Conservation (phyloP, 2,329 filamentous ascomycete species). For the Aspergillus persii region DNA sequence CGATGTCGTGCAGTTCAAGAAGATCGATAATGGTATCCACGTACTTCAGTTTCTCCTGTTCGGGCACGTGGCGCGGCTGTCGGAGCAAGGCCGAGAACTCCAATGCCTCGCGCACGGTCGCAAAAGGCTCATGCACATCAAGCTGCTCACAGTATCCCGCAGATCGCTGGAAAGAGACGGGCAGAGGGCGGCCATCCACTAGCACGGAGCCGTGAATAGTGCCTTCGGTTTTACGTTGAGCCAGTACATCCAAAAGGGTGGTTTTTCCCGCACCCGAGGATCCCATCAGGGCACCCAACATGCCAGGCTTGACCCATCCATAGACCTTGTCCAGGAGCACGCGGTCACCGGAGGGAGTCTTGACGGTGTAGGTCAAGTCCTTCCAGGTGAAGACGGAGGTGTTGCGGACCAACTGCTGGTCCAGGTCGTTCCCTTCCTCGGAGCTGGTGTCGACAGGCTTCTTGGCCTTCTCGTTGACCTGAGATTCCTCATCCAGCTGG, state of each 20-base stretch:
- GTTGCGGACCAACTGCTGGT: conserved; percentile 56
- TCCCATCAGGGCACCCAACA: conserved; percentile 75
- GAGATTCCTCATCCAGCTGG: conserved; percentile 52
- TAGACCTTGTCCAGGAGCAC: conserved; percentile 65
- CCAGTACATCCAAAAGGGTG: conserved; percentile 71
- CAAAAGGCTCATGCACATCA: conserved; percentile 65
- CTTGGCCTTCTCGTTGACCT: conserved; percentile 25
- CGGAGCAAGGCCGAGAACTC: conserved; percentile 65
- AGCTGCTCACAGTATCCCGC: conserved; percentile 69
- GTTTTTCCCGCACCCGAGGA: conserved; percentile 74
- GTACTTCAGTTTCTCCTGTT: conserved; percentile 61
- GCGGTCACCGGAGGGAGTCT: conserved; percentile 54
- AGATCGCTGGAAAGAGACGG: conserved; percentile 61
- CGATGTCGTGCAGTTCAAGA: conserved; percentile 60
- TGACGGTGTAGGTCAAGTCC: conserved; percentile 67
- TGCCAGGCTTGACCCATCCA: conserved; percentile 74
- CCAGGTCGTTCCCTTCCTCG: conserved; percentile 23
- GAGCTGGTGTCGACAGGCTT: conserved; percentile 17
- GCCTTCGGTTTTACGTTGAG: conserved; percentile 66
- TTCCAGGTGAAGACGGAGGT: conserved; percentile 73
- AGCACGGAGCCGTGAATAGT: conserved; percentile 63
- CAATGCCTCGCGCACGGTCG: conserved; percentile 64
- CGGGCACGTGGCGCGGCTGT: conserved; percentile 52
- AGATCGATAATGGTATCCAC: conserved; percentile 64
- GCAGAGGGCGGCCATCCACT: conserved; percentile 62